These are phyloP conservation scores for Aspergillus novofumigatus DNA, from an alignment of 2,329 filamentous ascomycete species.

Conservation along the genomic window DNA sequence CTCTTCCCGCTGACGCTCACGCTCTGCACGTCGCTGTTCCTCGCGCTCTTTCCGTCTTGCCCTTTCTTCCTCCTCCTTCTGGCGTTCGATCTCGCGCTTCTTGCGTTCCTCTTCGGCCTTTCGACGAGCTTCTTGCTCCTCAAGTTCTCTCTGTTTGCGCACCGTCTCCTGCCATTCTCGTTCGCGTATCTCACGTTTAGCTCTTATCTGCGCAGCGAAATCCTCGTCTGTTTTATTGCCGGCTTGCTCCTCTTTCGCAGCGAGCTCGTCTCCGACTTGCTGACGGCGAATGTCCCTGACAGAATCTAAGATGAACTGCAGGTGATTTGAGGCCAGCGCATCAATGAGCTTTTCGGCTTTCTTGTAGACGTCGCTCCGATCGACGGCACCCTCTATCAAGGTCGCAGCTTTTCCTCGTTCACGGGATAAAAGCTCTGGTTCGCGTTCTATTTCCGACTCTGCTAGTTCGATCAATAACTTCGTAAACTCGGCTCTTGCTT, in stretches of 20 bases:
- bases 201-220: constrained; percentile 52
- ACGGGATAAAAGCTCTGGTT: constrained; percentile 57
- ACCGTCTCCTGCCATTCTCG: constrained; percentile 47
- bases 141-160: constrained; percentile 50
- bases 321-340: constrained; percentile 50
- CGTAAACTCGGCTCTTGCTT: constrained; percentile 51
- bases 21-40: constrained; percentile 46
- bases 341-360: constrained; percentile 54
- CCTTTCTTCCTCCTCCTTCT: constrained; percentile 44
- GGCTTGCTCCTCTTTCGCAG: constrained; percentile 50
- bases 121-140: constrained; percentile 39
- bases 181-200: constrained; percentile 50
- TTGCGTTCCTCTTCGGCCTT: constrained; percentile 41
- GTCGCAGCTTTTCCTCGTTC: constrained; percentile 60
- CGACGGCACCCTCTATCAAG: constrained; percentile 60
- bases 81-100: constrained; percentile 40
- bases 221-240: constrained; percentile 60
- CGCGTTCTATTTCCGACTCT: constrained; percentile 59
- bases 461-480: constrained; percentile 52
- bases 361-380: constrained; percentile 59
- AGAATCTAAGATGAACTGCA: constrained; percentile 51
- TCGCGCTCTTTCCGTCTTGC: constrained; percentile 49
- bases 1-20: constrained; percentile 49
- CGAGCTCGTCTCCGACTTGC: constrained; percentile 56
- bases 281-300: constrained; percentile 54